Percentiles rank a stretch among this genome's conserved stretches.
phyloP scores from a whole-genome alignment of 2,329 filamentous ascomycete species.

The Hymenoscyphus linearis region DNA sequence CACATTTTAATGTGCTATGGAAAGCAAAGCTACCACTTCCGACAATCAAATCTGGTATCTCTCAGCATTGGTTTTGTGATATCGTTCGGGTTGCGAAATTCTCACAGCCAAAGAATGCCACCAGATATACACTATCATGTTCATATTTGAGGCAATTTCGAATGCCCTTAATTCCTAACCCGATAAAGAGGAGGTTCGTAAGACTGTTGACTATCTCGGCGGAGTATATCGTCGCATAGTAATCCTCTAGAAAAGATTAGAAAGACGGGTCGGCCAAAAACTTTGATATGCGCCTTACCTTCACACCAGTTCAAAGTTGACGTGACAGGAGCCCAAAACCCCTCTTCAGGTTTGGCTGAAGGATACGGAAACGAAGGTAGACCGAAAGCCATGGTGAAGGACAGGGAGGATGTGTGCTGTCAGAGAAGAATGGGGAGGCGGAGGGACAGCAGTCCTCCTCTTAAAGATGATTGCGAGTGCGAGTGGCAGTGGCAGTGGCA shows the following conservation, averaged over 20 bases:
- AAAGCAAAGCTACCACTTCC: conserved; percentile 37
- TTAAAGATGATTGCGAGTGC: neutral
- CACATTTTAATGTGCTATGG: conserved; percentile 38
- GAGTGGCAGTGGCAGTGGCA: too few species aligned
- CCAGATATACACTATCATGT: conserved; percentile 70
- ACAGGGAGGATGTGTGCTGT: neutral
- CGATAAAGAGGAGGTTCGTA: conserved; percentile 79
- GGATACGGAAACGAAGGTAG: conserved; percentile 33
- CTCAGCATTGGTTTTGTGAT: neutral
- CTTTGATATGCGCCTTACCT: conserved; percentile 49
- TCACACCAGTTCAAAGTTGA: conserved; percentile 65
- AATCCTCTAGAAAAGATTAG: conserved; percentile 50
- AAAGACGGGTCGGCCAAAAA: neutral
- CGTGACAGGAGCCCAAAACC: conserved; percentile 33
- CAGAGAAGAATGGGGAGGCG: neutral
- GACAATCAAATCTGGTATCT: conserved; percentile 30
- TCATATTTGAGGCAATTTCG: conserved; percentile 64
- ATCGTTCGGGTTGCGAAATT: neutral
- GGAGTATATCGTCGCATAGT: conserved; percentile 68
- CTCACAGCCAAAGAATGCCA: conserved; percentile 47
- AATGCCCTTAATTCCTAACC: conserved; percentile 70
- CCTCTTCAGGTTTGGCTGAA: conserved; percentile 24
- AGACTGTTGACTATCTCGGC: conserved; percentile 76
- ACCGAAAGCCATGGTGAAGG: conserved; percentile 21
- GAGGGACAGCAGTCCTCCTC: neutral